phyloP scores from a whole-genome alignment of 768 basidiomycete genomes.

The Termitomyces heimii region DNA sequence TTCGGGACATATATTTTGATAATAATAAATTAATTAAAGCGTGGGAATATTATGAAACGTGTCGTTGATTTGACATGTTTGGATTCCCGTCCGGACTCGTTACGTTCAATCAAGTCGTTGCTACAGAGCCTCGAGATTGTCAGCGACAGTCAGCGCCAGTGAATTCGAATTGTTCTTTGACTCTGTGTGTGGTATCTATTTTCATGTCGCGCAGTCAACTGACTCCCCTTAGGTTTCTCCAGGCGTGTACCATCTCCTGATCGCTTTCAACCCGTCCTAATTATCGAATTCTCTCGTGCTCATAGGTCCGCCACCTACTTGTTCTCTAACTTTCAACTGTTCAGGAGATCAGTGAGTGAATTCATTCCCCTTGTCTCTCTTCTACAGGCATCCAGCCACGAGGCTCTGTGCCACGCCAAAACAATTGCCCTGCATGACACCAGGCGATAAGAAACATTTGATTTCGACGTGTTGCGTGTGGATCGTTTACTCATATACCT shows the following conservation, averaged over 20 bases:
- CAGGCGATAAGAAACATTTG: constrained; percentile 21
- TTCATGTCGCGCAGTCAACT: background rate
- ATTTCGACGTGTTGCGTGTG: constrained; percentile 9
- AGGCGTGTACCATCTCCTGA: constrained; percentile 21
- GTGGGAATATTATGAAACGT: constrained; percentile 17
- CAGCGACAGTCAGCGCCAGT: constrained; percentile 32
- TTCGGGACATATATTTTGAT: background rate
- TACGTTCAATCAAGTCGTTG: constrained; percentile 37
- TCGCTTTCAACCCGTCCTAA: constrained; percentile 22
- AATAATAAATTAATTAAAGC: constrained; percentile 5
- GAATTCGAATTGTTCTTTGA: constrained; percentile 16
- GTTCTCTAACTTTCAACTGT: constrained; percentile 16
- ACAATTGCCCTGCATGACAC: constrained; percentile 16
- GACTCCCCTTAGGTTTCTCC: constrained; percentile 14
- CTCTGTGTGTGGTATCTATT: constrained; percentile 9
- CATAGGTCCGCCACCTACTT: constrained; percentile 13
- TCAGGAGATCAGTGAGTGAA: constrained; percentile 14
- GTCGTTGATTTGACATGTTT: constrained; percentile 30
- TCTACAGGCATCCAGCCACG: constrained; percentile 28
- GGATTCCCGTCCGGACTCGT: constrained; percentile 23
- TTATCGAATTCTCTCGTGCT: constrained; percentile 22
- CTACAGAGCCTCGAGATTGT: constrained; percentile 35
- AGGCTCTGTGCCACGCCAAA: constrained; percentile 34
- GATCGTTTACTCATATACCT: constrained; percentile 15
- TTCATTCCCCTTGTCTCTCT: constrained; percentile 6